Evolutionary conservation across 192 early-diverging fungal genomes (phyloP).

Genomic region (Gamsiella multidivaricata): DNA sequence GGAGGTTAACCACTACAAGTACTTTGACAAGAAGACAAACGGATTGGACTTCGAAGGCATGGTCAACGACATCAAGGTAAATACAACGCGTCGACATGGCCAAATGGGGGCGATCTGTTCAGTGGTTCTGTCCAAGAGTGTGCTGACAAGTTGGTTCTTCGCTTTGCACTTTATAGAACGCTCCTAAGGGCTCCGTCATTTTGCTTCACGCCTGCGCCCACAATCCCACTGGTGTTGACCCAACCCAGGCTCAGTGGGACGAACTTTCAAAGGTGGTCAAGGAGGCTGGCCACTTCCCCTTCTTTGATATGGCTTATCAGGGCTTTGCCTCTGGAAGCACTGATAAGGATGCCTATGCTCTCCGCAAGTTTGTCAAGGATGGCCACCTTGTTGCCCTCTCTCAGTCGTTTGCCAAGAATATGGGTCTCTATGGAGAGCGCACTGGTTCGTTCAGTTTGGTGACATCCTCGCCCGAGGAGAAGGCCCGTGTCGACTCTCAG

Average conservation of each 20-base stretch:
- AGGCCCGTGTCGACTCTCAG: conserved; percentile 88
- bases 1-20: conserved; percentile 88
- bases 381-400: conserved; percentile 84
- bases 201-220: conserved; percentile 99
- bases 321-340: conserved; percentile 97
- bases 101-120: not conserved
- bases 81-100: no score
- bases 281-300: conserved; percentile 84
- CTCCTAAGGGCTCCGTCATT: conserved; percentile 89
- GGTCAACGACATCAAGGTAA: conserved; percentile 87
- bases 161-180: conserved; percentile 64
- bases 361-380: conserved; percentile 90
- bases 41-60: conserved; percentile 94
- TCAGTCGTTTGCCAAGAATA: conserved; percentile 99
- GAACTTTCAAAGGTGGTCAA: conserved; percentile 85
- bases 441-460: conserved; percentile 93
- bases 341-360: conserved; percentile 89
- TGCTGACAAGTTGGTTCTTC: not conserved
- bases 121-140: not conserved
- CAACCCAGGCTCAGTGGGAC: conserved; percentile 91
- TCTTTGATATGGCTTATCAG: conserved; percentile 99
- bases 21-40: conserved; percentile 94
- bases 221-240: conserved; percentile 99
- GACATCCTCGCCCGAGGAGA: conserved; percentile 75
- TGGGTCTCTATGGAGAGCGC: conserved; percentile 99